These are phyloP conservation scores for Saturnispora sanitii DNA, from an alignment of 805 yeast genomes.

Conservation along the genomic window DNA sequence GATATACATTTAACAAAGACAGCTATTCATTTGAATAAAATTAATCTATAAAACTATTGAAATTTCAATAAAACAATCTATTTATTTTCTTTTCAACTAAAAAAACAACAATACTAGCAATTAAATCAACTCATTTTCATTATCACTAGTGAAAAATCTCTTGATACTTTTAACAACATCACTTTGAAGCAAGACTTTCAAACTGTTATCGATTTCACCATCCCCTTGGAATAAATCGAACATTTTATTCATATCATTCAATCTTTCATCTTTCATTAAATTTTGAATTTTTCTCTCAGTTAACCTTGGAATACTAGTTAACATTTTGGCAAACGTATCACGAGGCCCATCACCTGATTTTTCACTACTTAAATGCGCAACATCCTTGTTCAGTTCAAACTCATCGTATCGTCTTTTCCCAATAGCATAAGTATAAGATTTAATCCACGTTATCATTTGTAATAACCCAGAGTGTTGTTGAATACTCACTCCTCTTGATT, in stretches of 20 bases:
- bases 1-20: too few relatives aligned
- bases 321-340: constrained; percentile 38
- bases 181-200: constrained; percentile 27
- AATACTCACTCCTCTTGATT: constrained; percentile 40
- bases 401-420: constrained; percentile 46
- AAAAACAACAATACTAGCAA: too few relatives aligned
- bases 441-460: constrained; percentile 45
- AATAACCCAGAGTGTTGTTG: constrained; percentile 38
- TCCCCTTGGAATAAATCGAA: neutral
- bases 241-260: constrained; percentile 9
- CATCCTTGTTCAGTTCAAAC: constrained; percentile 40
- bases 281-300: constrained; percentile 42
- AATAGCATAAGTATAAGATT: constrained; percentile 47
- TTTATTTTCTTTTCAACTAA: too few relatives aligned
- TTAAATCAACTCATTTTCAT: constrained; percentile 25
- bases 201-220: constrained; percentile 6
- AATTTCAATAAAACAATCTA: too few relatives aligned
- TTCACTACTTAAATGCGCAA: constrained; percentile 45
- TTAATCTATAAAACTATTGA: too few relatives aligned
- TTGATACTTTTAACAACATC: constrained; percentile 40
- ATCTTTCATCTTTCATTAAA: constrained; percentile 25
- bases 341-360: constrained; percentile 42
- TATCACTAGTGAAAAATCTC: constrained; percentile 37
- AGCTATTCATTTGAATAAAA: too few relatives aligned
- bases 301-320: constrained; percentile 50